phyloP scores from a whole-genome alignment of 257 asterid species.

The Scutellaria galericulata region DNA sequence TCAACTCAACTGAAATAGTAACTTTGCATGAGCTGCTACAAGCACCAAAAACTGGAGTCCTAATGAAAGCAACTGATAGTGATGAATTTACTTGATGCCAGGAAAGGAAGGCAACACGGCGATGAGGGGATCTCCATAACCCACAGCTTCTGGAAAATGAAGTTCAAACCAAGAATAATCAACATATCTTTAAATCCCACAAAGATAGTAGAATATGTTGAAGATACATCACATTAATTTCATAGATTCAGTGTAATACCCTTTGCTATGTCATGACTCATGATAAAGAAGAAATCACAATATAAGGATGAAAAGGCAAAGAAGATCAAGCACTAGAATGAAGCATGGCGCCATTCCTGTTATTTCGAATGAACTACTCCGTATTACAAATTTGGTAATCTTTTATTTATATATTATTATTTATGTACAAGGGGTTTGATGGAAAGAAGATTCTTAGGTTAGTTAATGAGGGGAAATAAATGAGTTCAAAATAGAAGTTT shows the following conservation, averaged over 20 bases:
- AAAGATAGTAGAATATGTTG: not conserved
- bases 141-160: slow-evolving; percentile 48
- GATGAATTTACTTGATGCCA: slow-evolving; percentile 43
- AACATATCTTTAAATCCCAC: not conserved
- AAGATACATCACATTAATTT: not conserved
- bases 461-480: not conserved
- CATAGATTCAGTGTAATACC: not conserved
- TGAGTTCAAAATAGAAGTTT: not conserved
- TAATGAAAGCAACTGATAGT: not conserved
- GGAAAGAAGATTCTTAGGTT: no score
- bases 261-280: not conserved
- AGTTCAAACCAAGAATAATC: not conserved
- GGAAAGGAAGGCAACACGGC: slow-evolving; percentile 47
- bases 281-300: not conserved
- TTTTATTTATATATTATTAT: no score
- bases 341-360: not conserved
- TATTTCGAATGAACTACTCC: not conserved
- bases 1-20: slow-evolving; percentile 21
- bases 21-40: slow-evolving; percentile 30
- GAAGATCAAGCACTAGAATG: not conserved
- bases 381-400: no score
- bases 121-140: slow-evolving; percentile 47
- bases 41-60: slow-evolving; percentile 8
- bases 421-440: no score
- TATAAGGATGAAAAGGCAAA: not conserved